These are phyloP conservation scores for Moringa oleifera DNA, from an alignment of 345 rosid species.

Conservation along the genomic window DNA sequence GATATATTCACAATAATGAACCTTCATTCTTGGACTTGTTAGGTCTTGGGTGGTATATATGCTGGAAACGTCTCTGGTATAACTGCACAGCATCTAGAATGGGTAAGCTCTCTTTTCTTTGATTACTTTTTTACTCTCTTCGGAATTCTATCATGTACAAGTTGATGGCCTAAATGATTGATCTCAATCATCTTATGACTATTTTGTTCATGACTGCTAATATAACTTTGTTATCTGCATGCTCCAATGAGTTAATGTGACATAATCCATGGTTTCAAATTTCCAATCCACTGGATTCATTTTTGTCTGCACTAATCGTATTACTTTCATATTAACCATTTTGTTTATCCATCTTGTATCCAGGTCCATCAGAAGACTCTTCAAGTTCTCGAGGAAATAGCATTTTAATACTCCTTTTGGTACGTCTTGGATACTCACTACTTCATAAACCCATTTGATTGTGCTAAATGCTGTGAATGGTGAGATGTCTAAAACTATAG, in stretches of 20 bases:
- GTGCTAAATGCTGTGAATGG: neutral
- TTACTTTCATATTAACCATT: too few relatives aligned
- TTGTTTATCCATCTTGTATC: conserved; percentile 8
- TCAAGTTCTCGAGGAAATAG: conserved; percentile 77
- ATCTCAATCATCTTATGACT: neutral
- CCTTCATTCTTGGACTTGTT: conserved; percentile 19
- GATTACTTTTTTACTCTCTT: conserved; percentile 1
- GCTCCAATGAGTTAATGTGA: neutral
- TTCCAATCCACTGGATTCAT: too few relatives aligned
- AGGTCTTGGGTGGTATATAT: conserved; percentile 92
- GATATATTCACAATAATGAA: conserved; percentile 15
- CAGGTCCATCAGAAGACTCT: conserved; percentile 93
- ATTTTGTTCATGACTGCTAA: neutral
- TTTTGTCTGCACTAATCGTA: too few relatives aligned
- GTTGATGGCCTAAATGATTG: neutral
- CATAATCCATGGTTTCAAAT: neutral
- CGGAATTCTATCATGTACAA: neutral
- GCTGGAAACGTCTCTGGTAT: conserved; percentile 73
- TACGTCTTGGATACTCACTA: conserved; percentile 8
- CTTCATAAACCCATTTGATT: conserved; percentile 2
- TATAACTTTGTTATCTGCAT: too few relatives aligned
- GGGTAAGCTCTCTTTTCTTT: conserved; percentile 44
- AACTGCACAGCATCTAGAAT: conserved; percentile 93
- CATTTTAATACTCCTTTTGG: conserved; percentile 37
- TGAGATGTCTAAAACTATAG: neutral